A percentile compares a stretch with the other conserved stretches of the same genome.
These are phyloP conservation scores for Schizosaccharomyces lindneri DNA, from an alignment of 805 yeast genomes.

Conservation along the genomic window DNA sequence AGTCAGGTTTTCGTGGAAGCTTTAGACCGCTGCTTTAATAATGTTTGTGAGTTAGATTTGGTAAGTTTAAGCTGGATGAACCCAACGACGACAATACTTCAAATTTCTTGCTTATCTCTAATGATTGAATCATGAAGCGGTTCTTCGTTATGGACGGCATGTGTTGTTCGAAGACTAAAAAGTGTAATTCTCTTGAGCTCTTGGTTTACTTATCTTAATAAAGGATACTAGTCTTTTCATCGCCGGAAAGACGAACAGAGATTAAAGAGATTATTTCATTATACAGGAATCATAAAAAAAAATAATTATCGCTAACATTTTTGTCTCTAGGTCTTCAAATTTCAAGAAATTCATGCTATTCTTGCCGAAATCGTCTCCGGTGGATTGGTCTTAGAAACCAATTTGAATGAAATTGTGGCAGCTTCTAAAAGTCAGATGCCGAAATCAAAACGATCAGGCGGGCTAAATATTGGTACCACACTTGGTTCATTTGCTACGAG, in stretches of 20 bases:
- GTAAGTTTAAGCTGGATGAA: conserved; percentile 71
- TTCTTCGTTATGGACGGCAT: background rate
- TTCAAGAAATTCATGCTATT: conserved; percentile 70
- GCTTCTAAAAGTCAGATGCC: conserved; percentile 17
- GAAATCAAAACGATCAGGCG: background rate
- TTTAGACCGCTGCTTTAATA: conserved; percentile 72
- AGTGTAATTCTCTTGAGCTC: background rate
- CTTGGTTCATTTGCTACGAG: background rate
- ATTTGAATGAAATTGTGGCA: conserved; percentile 51
- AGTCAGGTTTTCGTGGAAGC: conserved; percentile 67
- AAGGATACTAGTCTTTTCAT: too few species aligned
- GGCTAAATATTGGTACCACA: background rate
- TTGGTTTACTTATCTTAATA: too few species aligned
- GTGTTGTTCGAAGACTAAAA: background rate
- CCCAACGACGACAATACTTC: background rate
- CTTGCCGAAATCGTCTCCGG: conserved; percentile 76
- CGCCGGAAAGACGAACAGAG: background rate
- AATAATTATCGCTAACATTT: background rate
- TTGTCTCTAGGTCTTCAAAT: background rate
- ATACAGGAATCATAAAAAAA: background rate
- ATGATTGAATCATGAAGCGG: background rate
- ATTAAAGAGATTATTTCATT: background rate
- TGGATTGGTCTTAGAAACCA: conserved; percentile 93
- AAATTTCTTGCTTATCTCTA: background rate
- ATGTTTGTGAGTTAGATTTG: conserved; percentile 83